Evolutionary conservation across 2,329 filamentous ascomycete species (phyloP).

Genomic region (Gnomoniopsis smithogilvyi): DNA sequence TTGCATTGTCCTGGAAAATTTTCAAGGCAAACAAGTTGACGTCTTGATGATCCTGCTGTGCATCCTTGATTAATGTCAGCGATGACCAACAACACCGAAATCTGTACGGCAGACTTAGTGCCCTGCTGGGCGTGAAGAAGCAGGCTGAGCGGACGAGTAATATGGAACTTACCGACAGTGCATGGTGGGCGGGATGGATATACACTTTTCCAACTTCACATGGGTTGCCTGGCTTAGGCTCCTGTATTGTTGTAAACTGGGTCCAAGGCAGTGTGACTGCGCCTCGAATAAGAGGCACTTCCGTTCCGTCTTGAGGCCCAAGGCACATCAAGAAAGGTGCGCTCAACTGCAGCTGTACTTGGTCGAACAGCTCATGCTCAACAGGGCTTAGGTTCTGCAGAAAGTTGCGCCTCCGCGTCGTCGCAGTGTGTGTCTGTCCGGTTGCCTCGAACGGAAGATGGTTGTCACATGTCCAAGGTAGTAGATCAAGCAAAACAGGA

Average conservation of each 20-base stretch:
- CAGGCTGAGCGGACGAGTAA: not conserved
- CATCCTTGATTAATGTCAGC: not conserved
- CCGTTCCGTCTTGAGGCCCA: not conserved
- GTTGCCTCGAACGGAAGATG: not conserved
- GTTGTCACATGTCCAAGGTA: not conserved
- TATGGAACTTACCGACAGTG: not conserved
- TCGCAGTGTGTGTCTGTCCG: not conserved
- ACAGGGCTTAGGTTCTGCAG: not conserved
- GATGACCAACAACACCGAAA: not conserved
- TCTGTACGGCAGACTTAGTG: not conserved
- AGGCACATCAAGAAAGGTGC: not conserved
- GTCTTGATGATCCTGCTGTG: not conserved
- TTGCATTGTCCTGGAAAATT: not conserved
- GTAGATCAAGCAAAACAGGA: not conserved
- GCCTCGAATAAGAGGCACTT: not conserved
- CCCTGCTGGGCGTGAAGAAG: not conserved
- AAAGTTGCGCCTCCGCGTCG: too few species aligned
- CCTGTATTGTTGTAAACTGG: not conserved
- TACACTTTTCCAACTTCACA: not conserved
- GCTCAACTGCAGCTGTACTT: not conserved
- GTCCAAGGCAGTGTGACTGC: not conserved
- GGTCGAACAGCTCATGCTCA: not conserved
- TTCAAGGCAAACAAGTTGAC: not conserved
- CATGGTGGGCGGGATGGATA: not conserved
- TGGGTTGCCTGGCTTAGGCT: not conserved